Evolutionary conservation across 1,139 yeast species (phyloP).

Genomic region (Candida anutae): DNA sequence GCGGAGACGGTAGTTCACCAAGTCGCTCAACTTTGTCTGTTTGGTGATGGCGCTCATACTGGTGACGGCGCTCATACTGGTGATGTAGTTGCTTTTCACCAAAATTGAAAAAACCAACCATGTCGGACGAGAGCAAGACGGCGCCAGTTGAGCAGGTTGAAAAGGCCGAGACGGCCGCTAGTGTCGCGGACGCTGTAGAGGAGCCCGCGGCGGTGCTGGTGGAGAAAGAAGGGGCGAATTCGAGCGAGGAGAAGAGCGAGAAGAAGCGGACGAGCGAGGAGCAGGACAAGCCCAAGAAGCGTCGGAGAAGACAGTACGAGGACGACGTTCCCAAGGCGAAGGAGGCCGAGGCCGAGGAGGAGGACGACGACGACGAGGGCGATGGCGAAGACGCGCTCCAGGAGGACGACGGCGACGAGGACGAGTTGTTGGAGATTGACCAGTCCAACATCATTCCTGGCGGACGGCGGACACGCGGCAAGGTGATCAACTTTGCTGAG

Average conservation of each 20-base stretch:
- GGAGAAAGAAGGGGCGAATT: too few relatives aligned
- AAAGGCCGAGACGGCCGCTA: slow-evolving; percentile 6
- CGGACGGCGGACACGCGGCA: slow-evolving; percentile 89
- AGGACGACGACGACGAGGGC: slow-evolving; percentile 45
- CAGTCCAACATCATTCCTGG: slow-evolving; percentile 72
- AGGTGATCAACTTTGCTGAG: slow-evolving; percentile 76
- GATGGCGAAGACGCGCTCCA: slow-evolving; percentile 21
- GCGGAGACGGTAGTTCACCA: slow-evolving; percentile 66
- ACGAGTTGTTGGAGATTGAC: slow-evolving; percentile 78
- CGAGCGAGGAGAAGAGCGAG: slow-evolving; percentile 5
- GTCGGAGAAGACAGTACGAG: slow-evolving; percentile 28
- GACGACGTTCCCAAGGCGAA: slow-evolving; percentile 25
- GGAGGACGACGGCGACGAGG: slow-evolving; percentile 45
- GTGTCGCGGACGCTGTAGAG: slow-evolving; percentile 6
- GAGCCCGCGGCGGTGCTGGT: slow-evolving; percentile 5
- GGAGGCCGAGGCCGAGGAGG: slow-evolving; percentile 32
- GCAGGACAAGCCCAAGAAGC: slow-evolving; percentile 25
- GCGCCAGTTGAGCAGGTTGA: slow-evolving; percentile 4
- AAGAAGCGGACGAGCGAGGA: slow-evolving; percentile 3
- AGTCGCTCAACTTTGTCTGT: slow-evolving; percentile 55
- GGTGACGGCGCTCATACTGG: not conserved
- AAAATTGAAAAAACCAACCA: slow-evolving; percentile 1
- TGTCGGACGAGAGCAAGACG: not conserved
- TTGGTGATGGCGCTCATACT: slow-evolving; percentile 10
- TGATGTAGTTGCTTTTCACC: not conserved